A percentile compares a stretch with the other conserved stretches of the same genome.
Conservation (phyloP, 768 basidiomycete species). For the Chalciporus chontae region DNA sequence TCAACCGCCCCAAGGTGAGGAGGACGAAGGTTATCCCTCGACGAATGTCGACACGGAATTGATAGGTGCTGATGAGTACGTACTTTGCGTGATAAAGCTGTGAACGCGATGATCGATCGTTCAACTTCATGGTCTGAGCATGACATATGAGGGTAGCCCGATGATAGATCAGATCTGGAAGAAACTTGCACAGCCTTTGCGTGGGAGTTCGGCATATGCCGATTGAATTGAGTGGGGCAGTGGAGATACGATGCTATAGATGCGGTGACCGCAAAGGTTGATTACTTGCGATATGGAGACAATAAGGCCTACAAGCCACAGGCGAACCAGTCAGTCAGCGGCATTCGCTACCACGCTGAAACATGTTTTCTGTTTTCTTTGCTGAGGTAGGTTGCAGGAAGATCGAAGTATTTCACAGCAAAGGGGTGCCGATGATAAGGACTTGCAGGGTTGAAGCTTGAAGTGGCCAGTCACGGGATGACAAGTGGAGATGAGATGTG, state of each 20-base stretch:
- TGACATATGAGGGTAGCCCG: background rate
- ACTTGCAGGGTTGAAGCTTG: background rate
- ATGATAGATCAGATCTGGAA: constrained; percentile 21
- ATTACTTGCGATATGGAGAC: constrained; percentile 13
- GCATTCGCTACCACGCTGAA: constrained; percentile 3
- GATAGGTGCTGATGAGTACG: constrained; percentile 6
- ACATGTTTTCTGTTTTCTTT: constrained; percentile 4
- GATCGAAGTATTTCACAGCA: background rate
- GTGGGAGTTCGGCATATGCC: constrained; percentile 28
- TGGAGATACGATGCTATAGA: constrained; percentile 23
- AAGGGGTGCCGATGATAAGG: background rate
- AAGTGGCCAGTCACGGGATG: background rate
- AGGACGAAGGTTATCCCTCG: constrained; percentile 14
- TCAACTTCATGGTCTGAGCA: too few species aligned
- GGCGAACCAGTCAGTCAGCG: constrained; percentile 7
- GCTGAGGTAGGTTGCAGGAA: background rate
- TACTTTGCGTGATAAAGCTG: constrained; percentile 8
- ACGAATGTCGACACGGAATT: background rate
- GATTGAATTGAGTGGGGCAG: constrained; percentile 29
- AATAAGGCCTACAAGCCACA: constrained; percentile 15
- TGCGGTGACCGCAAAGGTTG: constrained; percentile 9
- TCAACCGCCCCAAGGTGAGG: constrained; percentile 1
- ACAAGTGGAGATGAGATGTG: background rate
- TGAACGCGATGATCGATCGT: background rate
- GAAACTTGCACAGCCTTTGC: constrained; percentile 26